phyloP scores from a whole-genome alignment of 208 protist genomes.

The Kentomonas sorsogonicus region DNA sequence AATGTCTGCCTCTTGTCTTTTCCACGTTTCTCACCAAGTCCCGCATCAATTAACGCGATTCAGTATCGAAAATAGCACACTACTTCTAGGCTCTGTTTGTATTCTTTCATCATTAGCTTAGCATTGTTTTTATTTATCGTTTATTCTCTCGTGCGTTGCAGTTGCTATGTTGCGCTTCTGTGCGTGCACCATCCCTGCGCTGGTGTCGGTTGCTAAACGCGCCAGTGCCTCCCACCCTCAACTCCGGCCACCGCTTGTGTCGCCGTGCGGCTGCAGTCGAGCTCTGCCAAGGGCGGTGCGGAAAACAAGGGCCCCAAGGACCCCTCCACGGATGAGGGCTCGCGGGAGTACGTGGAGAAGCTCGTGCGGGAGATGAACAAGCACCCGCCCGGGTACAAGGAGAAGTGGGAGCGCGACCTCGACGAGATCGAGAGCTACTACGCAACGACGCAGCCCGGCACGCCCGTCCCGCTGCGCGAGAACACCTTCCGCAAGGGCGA shows the following conservation, averaged over 20 bases:
- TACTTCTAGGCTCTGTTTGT: too few relatives aligned
- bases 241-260: too few relatives aligned
- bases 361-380: too few relatives aligned
- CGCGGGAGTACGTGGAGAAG: too few relatives aligned
- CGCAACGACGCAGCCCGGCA: slow-evolving; percentile 35
- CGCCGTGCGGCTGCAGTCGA: too few relatives aligned
- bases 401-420: slow-evolving; percentile 38
- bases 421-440: slow-evolving; percentile 46
- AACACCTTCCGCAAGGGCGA: slow-evolving; percentile 60
- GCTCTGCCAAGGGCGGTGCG: slow-evolving; percentile 5
- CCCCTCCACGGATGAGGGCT: slow-evolving; percentile 3
- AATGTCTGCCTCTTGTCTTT: not conserved
- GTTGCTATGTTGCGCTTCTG: too few relatives aligned
- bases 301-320: slow-evolving; percentile 11
- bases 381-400: slow-evolving; percentile 13
- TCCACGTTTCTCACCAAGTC: not conserved
- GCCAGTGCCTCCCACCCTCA: too few relatives aligned
- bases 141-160: not conserved
- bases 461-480: slow-evolving; percentile 62
- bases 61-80: too few relatives aligned
- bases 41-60: too few relatives aligned
- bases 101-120: not conserved
- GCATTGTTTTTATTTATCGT: not conserved
- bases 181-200: too few relatives aligned
- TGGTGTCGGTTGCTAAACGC: too few relatives aligned